These are phyloP conservation scores for Bauhinia variegata DNA, from an alignment of 306 rosid species.

Conservation along the genomic window DNA sequence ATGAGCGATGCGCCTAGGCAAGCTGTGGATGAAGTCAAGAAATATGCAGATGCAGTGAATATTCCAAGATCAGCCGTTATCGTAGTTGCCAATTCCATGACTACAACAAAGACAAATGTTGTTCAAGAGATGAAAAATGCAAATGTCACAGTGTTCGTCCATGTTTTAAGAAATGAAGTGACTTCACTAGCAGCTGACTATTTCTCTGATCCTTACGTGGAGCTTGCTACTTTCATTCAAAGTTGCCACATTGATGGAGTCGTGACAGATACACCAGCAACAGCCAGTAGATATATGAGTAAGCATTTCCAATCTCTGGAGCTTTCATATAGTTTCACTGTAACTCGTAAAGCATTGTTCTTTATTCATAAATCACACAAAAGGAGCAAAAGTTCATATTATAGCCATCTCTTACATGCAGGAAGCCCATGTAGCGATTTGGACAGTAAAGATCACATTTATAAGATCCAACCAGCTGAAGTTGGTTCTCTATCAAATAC, in stretches of 20 bases:
- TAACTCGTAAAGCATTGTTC: neutral
- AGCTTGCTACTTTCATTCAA: conserved; percentile 64
- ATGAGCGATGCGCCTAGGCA: conserved; percentile 48
- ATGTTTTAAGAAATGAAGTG: conserved; percentile 66
- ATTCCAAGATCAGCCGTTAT: conserved; percentile 42
- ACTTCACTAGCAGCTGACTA: conserved; percentile 65
- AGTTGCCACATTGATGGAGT: conserved; percentile 59
- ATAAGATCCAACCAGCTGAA: conserved; percentile 47
- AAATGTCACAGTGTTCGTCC: conserved; percentile 60
- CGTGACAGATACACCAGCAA: conserved; percentile 73
- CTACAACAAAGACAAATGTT: conserved; percentile 44
- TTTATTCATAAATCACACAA: too few species aligned
- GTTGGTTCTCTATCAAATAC: conserved; percentile 50
- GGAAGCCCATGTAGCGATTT: conserved; percentile 65
- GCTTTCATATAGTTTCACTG: too few species aligned
- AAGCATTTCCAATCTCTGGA: conserved; percentile 38
- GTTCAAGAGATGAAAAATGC: conserved; percentile 60
- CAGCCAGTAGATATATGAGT: conserved; percentile 72
- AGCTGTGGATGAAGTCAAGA: conserved; percentile 65
- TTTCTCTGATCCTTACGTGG: conserved; percentile 65
- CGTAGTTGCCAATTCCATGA: conserved; percentile 21
- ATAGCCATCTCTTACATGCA: conserved; percentile 32
- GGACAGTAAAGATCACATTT: neutral
- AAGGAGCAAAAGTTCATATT: conserved; percentile 2
- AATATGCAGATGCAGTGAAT: conserved; percentile 66